These are phyloP conservation scores for Nowakowskiella sp. DNA, from an alignment of 192 early-diverging fungal species.

Conservation along the genomic window DNA sequence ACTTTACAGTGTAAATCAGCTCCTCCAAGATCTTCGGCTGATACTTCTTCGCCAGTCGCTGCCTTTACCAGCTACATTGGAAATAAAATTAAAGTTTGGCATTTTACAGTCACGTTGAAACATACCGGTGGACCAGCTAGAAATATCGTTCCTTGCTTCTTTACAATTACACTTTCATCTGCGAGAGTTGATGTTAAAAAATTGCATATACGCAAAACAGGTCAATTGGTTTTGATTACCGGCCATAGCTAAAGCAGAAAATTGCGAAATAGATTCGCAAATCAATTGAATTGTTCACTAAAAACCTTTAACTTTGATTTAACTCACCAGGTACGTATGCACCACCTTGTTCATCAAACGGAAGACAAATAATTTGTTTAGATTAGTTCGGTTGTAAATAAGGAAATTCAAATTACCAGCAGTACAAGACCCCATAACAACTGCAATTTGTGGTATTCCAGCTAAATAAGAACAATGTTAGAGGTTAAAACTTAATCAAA, in stretches of 20 bases:
- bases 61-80: slow-evolving; percentile 68
- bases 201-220: background rate
- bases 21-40: slow-evolving; percentile 89
- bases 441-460: slow-evolving; percentile 94
- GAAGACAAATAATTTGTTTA: slow-evolving; percentile 7
- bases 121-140: slow-evolving; percentile 80
- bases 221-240: slow-evolving; percentile 8
- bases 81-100: slow-evolving; percentile 2
- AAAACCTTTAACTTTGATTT: too few relatives aligned
- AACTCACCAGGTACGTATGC: slow-evolving; percentile 98
- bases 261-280: too few relatives aligned
- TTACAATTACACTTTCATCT: slow-evolving; percentile 94
- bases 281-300: too few relatives aligned
- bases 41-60: slow-evolving; percentile 90
- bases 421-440: slow-evolving; percentile 94
- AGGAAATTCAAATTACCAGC: slow-evolving; percentile 48
- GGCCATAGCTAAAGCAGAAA: slow-evolving; percentile 96
- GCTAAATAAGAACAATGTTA: slow-evolving; percentile 9
- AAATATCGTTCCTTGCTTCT: slow-evolving; percentile 93
- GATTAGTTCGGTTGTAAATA: background rate
- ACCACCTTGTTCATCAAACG: slow-evolving; percentile 29
- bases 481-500: background rate
- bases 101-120: slow-evolving; percentile 1
- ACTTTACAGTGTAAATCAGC: slow-evolving; percentile 88
- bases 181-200: background rate